Conservation (phyloP, 2,329 filamentous ascomycete species). For the Ophiocordyceps sinensis region DNA sequence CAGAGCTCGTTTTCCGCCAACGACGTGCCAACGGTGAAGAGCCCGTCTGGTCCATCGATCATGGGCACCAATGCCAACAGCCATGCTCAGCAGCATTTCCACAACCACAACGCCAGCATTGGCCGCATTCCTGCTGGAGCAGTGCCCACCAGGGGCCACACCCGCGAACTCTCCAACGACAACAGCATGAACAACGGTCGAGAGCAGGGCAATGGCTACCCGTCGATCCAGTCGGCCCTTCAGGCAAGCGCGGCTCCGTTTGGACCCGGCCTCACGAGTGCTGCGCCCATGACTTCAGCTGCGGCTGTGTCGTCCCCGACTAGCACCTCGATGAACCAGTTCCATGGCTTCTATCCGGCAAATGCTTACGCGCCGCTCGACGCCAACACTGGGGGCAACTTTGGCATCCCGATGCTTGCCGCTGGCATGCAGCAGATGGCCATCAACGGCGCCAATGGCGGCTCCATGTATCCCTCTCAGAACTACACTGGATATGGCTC, state of each 20-base stretch:
- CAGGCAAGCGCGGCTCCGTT: slow-evolving; percentile 73
- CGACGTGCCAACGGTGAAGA: slow-evolving; percentile 78
- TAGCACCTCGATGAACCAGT: slow-evolving; percentile 11
- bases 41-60: slow-evolving; percentile 32
- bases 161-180: slow-evolving; percentile 52
- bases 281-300: slow-evolving; percentile 12
- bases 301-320: slow-evolving; percentile 11
- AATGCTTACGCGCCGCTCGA: slow-evolving; percentile 15
- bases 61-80: slow-evolving; percentile 35
- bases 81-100: slow-evolving; percentile 49
- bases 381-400: slow-evolving; percentile 6
- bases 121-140: slow-evolving; percentile 61
- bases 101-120: slow-evolving; percentile 70
- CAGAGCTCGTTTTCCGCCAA: slow-evolving; percentile 83
- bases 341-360: slow-evolving; percentile 17
- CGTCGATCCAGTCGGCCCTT: slow-evolving; percentile 54
- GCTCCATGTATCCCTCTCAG: slow-evolving; percentile 37
- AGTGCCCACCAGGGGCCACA: slow-evolving; percentile 49
- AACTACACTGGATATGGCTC: slow-evolving; percentile 43
- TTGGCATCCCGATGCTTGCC: slow-evolving; percentile 37
- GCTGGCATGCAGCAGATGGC: slow-evolving; percentile 56
- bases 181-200: slow-evolving; percentile 23
- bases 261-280: slow-evolving; percentile 38
- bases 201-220: slow-evolving; percentile 34
- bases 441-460: slow-evolving; percentile 28